Percentiles rank a stretch among this genome's conserved stretches.
phyloP scores from a whole-genome alignment of 768 basidiomycete species.

The Myochromella boudieri region DNA sequence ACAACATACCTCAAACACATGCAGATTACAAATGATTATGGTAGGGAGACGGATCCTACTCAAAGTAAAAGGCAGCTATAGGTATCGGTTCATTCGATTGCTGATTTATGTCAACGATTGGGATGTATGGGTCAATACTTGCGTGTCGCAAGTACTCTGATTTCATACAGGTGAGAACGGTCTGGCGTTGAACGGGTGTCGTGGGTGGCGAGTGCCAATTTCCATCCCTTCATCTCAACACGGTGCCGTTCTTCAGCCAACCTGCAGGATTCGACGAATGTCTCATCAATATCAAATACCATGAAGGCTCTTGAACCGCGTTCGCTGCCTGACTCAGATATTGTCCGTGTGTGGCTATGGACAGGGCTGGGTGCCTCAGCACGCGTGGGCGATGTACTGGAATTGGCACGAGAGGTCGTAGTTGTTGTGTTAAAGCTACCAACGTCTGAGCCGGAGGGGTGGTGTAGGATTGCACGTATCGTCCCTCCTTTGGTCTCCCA shows the following conservation, averaged over 20 bases:
- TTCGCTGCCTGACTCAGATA: constrained; percentile 77
- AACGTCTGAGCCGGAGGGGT: constrained; percentile 29
- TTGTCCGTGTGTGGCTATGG: constrained; percentile 60
- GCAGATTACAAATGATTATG: no score
- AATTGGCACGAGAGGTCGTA: constrained; percentile 21
- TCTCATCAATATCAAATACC: constrained; percentile 75
- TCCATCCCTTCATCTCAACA: constrained; percentile 85
- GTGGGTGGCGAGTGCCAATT: constrained; percentile 32
- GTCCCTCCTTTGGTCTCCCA: constrained; percentile 80
- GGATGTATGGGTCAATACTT: constrained; percentile 77
- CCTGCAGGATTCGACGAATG: constrained; percentile 69
- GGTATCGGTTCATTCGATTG: no score
- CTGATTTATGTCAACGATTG: no score
- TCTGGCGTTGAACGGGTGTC: constrained; percentile 48
- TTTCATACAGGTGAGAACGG: constrained; percentile 73
- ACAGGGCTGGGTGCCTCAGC: constrained; percentile 58
- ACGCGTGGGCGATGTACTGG: constrained; percentile 24
- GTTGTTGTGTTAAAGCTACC: constrained; percentile 31
- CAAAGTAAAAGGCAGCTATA: no score
- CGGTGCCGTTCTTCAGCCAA: constrained; percentile 82
- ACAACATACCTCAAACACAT: no score
- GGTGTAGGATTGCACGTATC: constrained; percentile 61
- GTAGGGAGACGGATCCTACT: no score
- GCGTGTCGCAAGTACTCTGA: constrained; percentile 83
- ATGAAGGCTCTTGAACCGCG: constrained; percentile 80